Conservation (phyloP, 495 filamentous ascomycete genomes). For the Podospora australis region DNA sequence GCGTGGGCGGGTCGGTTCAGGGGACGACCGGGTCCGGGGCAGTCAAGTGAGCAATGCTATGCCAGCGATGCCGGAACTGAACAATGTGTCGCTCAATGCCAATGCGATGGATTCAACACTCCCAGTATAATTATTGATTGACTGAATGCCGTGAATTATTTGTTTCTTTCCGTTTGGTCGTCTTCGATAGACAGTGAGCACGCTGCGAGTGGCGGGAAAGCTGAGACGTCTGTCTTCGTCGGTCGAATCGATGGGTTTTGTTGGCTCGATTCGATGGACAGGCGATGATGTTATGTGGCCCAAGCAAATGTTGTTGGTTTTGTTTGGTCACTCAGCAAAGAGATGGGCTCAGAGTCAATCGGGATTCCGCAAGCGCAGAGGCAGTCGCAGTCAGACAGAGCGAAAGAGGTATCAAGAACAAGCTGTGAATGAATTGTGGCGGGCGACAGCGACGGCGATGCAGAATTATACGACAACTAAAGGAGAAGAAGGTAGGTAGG, state of each 20-base stretch:
- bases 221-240: no score
- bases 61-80: not conserved
- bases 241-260: no score
- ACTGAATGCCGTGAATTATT: no score
- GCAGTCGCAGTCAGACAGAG: conserved; percentile 8
- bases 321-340: not conserved
- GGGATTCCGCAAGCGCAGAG: conserved; percentile 10
- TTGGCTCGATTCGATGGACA: no score
- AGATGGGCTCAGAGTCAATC: conserved; percentile 16
- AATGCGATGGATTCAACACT: no score
- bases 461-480: conserved; percentile 21
- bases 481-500: not conserved
- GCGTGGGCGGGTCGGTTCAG: not conserved
- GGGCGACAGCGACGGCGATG: conserved; percentile 27
- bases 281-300: no score
- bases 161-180: no score
- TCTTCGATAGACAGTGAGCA: conserved; percentile 5
- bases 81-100: not conserved
- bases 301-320: not conserved
- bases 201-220: not conserved
- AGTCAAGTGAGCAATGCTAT: conserved; percentile 1
- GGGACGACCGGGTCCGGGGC: conserved; percentile 17
- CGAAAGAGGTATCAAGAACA: not conserved
- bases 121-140: no score
- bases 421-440: conserved; percentile 21